Percentiles rank a stretch among this genome's conserved stretches.
Conservation (phyloP, 2,329 filamentous ascomycete genomes). For the Xylaria sp. region DNA sequence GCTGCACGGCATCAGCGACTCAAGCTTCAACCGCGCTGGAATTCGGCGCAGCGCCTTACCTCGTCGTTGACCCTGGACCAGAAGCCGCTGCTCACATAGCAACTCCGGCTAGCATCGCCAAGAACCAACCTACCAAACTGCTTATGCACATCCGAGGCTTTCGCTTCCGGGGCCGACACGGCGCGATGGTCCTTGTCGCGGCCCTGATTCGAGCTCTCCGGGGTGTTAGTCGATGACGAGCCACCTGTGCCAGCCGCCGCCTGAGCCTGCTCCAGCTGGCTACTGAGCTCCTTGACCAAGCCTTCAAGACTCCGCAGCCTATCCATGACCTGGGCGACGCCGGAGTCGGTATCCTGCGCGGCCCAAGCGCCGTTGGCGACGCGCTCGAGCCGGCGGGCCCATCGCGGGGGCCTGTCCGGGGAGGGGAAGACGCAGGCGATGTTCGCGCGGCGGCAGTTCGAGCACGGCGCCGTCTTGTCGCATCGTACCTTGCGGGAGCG, state of each 20-base stretch:
- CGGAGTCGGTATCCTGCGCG: conserved; percentile 31
- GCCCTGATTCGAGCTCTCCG: conserved; percentile 33
- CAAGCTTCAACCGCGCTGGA: background rate
- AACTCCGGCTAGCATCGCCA: conserved; percentile 45
- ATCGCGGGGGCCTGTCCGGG: conserved; percentile 53
- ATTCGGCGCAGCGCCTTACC: conserved; percentile 38
- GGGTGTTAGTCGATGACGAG: conserved; percentile 35
- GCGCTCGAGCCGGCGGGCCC: conserved; percentile 55
- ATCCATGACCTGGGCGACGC: conserved; percentile 48
- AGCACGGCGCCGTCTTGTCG: conserved; percentile 58
- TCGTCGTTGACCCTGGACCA: conserved; percentile 61
- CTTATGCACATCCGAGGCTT: conserved; percentile 36
- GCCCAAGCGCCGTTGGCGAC: conserved; percentile 42
- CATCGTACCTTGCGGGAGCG: conserved; percentile 60
- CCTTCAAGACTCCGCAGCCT: conserved; percentile 52
- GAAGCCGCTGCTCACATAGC: conserved; percentile 56
- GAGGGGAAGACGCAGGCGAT: conserved; percentile 56
- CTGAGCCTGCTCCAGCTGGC: conserved; percentile 49
- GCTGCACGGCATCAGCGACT: conserved; percentile 36
- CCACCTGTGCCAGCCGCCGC: conserved; percentile 31
- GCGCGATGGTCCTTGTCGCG: conserved; percentile 17
- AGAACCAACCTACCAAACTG: conserved; percentile 53
- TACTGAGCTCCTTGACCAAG: conserved; percentile 53
- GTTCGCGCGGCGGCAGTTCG: conserved; percentile 57
- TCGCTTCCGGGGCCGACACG: conserved; percentile 3